Conservation (phyloP, 257 asterid species). For the Echites panduratus region DNA sequence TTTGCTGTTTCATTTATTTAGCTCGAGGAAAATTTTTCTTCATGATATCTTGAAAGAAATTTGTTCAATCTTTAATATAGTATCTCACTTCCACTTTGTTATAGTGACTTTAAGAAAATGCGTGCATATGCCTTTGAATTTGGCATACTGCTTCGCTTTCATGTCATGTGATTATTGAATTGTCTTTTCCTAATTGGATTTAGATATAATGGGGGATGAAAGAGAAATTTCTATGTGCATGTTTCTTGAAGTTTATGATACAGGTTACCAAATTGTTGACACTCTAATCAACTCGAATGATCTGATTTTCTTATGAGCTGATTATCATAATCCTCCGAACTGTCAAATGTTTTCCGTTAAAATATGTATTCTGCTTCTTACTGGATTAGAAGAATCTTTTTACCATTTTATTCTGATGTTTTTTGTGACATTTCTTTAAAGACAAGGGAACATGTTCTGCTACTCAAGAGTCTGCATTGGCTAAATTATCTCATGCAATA, state of each 20-base stretch:
- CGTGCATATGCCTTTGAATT: not conserved
- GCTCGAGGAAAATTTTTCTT: not conserved
- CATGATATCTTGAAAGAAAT: not conserved
- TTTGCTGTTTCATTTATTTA: not conserved
- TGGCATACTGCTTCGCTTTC: not conserved
- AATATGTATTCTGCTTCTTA: not conserved
- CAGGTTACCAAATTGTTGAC: not conserved
- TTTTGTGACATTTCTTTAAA: too few relatives aligned
- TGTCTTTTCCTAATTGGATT: not conserved
- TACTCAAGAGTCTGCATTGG: not conserved
- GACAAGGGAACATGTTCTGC: not conserved
- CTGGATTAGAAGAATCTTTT: not conserved
- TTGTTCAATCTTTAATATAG: not conserved
- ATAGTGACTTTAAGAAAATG: not conserved
- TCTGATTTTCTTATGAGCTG: not conserved
- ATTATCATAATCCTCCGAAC: not conserved
- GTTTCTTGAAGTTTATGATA: not conserved
- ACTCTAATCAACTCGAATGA: not conserved
- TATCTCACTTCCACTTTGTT: not conserved
- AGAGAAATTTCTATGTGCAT: not conserved
- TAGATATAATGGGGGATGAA: not conserved
- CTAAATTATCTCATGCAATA: too few relatives aligned
- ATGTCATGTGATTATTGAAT: not conserved
- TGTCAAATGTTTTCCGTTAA: not conserved
- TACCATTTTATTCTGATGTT: not conserved